Evolutionary conservation across 768 basidiomycete genomes (phyloP).

Genomic region (Leucocoprinus leucothites): DNA sequence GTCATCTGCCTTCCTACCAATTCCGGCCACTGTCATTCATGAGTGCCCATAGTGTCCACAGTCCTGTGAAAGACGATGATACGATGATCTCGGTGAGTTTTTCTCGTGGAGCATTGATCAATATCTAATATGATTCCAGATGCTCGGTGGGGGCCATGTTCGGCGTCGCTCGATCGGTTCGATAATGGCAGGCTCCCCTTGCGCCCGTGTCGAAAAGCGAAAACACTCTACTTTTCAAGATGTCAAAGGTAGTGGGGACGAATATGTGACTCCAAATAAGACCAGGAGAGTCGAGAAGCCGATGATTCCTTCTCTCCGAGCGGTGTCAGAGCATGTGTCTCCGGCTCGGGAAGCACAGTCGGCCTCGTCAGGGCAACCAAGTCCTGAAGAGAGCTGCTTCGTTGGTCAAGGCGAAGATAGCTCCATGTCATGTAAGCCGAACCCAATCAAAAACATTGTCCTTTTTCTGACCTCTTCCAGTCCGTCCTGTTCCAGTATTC

Average conservation of each 20-base stretch:
- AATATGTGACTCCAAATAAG: constrained; percentile 40
- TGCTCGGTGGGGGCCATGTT: constrained; percentile 77
- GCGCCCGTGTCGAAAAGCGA: constrained; percentile 60
- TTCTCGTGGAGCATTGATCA: constrained; percentile 1
- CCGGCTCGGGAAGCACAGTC: constrained; percentile 51
- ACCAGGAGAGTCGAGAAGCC: constrained; percentile 57
- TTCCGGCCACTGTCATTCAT: constrained; percentile 66
- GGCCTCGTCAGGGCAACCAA: constrained; percentile 62
- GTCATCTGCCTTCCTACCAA: constrained; percentile 42
- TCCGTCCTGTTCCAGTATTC: constrained; percentile 54
- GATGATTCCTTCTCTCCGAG: constrained; percentile 64
- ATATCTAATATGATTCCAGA: constrained; percentile 35
- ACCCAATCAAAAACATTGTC: neutral
- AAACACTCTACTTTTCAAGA: constrained; percentile 45
- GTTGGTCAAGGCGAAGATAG: constrained; percentile 66
- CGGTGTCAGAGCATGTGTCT: constrained; percentile 70
- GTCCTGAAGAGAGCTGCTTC: constrained; percentile 63
- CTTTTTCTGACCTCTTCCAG: constrained; percentile 25
- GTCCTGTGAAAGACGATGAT: constrained; percentile 64
- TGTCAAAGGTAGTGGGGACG: constrained; percentile 24
- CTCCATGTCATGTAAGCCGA: constrained; percentile 45
- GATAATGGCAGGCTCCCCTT: constrained; percentile 67
- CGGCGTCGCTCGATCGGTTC: constrained; percentile 67
- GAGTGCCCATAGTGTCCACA: constrained; percentile 48
- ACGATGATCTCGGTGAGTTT: constrained; percentile 74